Evolutionary conservation across 192 early-diverging fungal species (phyloP), one percentile per base, ranked within the genome.

Genomic region (Gigaspora rosea): DNA sequence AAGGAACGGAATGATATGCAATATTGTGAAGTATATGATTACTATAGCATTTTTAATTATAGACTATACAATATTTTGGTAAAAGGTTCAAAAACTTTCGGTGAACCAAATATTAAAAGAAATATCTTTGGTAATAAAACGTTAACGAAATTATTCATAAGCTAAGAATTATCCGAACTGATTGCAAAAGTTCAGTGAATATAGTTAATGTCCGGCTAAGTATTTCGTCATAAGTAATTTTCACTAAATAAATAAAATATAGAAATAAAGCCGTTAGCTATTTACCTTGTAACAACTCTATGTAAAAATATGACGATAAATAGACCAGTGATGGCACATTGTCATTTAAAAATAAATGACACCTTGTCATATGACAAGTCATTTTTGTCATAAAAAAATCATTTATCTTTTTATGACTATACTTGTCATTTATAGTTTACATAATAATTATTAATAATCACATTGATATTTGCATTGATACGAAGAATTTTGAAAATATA

Each of bases 71-170:
- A 35, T 4, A 57, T 7, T 12, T 22, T 10, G 8, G n/a, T 13
- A 18, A 22, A 54, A 9, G 27, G 16, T 54, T 71, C 20, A 33
- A 71, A 36, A 18, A 50, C n/a, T 56, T 51, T 52, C 11, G 70
- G 51, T 2, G 16, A 32, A 35, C 15, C 33, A 36, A 32, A 4
- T 7, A 71, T 13, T 27, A 71, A 13, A 33, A 48, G 22, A 54
- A 54, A 71, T 16, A 71, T 35, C 36, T 51, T 51, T 5, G 70
- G 70, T 33, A 71, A 56, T 22, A 71, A 16, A 35, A 71, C 27
- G 27, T 35, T 71, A 13, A 56, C 70, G 16, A 71, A 71, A 56
- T 56, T 52, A n/a, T 35, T 47, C 46, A 46, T 54, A 71, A 56
- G 16, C 4, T 33, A 51, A 18, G 49, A 71, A 71, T 35, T 33